Evolutionary conservation across 1,284 basidiomycete species (phyloP).

Genomic region (Taiwanofungus camphoratus): DNA sequence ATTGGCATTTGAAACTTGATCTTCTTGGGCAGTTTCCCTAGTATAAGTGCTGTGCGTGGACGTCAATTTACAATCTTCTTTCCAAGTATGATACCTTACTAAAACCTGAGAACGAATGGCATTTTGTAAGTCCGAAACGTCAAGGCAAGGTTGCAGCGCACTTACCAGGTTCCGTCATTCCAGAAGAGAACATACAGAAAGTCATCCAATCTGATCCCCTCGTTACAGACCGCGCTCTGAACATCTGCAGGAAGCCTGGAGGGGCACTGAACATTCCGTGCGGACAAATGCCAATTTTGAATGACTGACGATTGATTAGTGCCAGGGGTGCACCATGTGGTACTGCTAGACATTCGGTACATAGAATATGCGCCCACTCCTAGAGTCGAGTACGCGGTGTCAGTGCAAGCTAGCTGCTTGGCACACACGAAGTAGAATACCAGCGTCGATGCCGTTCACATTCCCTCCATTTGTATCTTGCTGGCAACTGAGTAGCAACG

Average conservation of each 20-base stretch:
- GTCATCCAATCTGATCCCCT: constrained; percentile 11
- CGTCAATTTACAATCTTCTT: background rate
- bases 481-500: constrained; percentile 11
- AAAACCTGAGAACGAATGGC: constrained; percentile 10
- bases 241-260: constrained; percentile 7
- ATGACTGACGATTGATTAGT: constrained; percentile 8
- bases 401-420: background rate
- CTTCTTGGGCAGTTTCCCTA: constrained; percentile 10
- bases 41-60: constrained; percentile 10
- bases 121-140: background rate
- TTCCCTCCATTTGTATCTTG: constrained; percentile 3
- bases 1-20: constrained; percentile 9
- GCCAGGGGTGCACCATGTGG: constrained; percentile 1
- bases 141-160: background rate
- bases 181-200: constrained; percentile 14
- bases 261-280: too few species aligned
- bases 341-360: constrained; percentile 3
- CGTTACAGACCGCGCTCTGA: constrained; percentile 12
- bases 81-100: constrained; percentile 10
- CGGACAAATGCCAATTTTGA: background rate
- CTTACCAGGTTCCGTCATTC: constrained; percentile 14
- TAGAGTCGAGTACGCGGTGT: background rate
- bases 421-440: background rate
- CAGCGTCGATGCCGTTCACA: constrained; percentile 11
- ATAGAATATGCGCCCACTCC: constrained; percentile 7